Percentiles rank a stretch among this genome's conserved stretches.
Conservation (phyloP, 2,329 filamentous ascomycete genomes). For the Alternaria sp. region DNA sequence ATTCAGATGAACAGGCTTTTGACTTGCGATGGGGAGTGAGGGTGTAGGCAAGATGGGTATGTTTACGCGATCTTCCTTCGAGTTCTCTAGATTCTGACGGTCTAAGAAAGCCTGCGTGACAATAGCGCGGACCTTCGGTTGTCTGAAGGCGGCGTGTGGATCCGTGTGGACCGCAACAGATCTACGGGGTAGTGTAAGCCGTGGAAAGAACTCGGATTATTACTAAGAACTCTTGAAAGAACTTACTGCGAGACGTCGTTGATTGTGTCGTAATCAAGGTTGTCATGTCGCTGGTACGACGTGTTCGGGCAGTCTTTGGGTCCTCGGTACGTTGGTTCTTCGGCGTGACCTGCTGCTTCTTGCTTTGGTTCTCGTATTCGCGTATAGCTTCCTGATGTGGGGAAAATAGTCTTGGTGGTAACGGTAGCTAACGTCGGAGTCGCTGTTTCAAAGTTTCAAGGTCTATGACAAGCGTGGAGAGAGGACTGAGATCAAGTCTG, state of each 20-base stretch:
- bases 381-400: not conserved
- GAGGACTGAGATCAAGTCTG: not conserved
- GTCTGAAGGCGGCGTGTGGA: not conserved
- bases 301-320: not conserved
- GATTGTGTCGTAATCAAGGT: not conserved
- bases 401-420: not conserved
- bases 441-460: not conserved
- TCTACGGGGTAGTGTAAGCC: not conserved
- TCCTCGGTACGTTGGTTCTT: not conserved
- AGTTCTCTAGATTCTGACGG: not conserved
- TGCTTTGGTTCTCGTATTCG: not conserved
- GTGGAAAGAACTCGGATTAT: not conserved
- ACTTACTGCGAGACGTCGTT: not conserved
- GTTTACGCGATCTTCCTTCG: not conserved
- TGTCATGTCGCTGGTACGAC: not conserved
- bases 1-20: not conserved
- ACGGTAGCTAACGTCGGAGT: not conserved
- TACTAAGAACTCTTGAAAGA: not conserved
- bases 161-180: not conserved
- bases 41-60: not conserved
- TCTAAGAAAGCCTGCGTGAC: not conserved
- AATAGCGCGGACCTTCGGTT: not conserved
- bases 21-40: not conserved
- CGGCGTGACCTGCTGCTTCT: not conserved
- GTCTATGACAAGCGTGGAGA: not conserved